Conservation (phyloP, 805 yeast species). For the Sugiyamaella marilandica region DNA sequence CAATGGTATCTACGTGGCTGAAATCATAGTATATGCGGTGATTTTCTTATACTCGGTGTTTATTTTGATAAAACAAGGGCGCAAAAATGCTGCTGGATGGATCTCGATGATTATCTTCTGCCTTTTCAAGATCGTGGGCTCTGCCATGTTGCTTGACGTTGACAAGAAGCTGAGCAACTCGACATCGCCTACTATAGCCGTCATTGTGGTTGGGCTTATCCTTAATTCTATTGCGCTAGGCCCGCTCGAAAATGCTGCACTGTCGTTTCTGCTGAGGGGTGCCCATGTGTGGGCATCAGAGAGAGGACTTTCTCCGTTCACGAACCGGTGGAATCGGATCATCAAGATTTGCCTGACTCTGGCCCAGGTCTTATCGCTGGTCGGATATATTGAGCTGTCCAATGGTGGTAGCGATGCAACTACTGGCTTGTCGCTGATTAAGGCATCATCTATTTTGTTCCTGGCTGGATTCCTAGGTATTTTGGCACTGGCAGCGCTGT, state of each 20-base stretch:
- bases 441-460: conserved; percentile 10
- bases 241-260: conserved; percentile 13
- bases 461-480: conserved; percentile 1
- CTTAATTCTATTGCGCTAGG: conserved; percentile 13
- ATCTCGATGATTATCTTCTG: conserved; percentile 4
- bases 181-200: conserved; percentile 3
- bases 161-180: conserved; percentile 1
- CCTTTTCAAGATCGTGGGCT: conserved; percentile 11
- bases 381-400: conserved; percentile 7
- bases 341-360: conserved; percentile 4
- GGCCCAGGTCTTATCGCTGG: conserved; percentile 11
- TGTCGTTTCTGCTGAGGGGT: conserved; percentile 12
- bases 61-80: conserved; percentile 1
- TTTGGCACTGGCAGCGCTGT: conserved; percentile 5
- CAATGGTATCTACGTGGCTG: conserved; percentile 12
- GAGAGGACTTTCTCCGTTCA: not conserved
- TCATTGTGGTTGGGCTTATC: conserved; percentile 10
- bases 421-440: conserved; percentile 5
- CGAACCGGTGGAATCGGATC: conserved; percentile 2
- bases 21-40: conserved; percentile 6
- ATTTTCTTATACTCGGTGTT: not conserved
- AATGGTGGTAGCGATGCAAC: not conserved
- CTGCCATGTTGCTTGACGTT: conserved; percentile 5
- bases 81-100: conserved; percentile 14
- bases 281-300: conserved; percentile 1